phyloP scores from a whole-genome alignment of 805 yeast genomes.

The Cyberlindnera americana region DNA sequence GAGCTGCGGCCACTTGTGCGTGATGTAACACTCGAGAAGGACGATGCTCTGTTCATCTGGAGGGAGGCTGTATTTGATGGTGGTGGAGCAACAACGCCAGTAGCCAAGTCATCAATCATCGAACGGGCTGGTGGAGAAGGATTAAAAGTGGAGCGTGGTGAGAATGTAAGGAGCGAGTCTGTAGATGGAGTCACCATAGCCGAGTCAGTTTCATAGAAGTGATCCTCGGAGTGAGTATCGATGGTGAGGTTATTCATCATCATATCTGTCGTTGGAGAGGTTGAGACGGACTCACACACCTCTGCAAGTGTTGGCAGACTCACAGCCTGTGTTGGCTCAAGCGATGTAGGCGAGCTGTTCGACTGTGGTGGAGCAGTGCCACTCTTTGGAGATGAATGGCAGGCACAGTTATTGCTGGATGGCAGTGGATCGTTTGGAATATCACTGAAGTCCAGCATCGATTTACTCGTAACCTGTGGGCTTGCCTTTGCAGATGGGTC shows the following conservation, averaged over 20 bases:
- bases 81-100: constrained; percentile 1
- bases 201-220: not conserved
- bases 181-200: constrained; percentile 2
- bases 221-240: not conserved
- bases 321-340: not conserved
- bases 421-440: not conserved
- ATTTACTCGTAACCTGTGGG: constrained; percentile 18
- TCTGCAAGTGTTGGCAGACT: constrained; percentile 16
- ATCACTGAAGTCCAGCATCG: constrained; percentile 25
- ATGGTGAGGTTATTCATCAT: not conserved
- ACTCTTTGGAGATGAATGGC: too few species aligned
- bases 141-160: constrained; percentile 1
- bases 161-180: constrained; percentile 9
- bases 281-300: constrained; percentile 11
- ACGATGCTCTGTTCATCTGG: constrained; percentile 13
- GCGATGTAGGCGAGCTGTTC: not conserved
- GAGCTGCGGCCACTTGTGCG: constrained; percentile 12
- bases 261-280: constrained; percentile 12
- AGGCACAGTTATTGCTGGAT: not conserved
- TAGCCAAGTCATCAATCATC: constrained; percentile 6
- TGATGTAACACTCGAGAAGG: constrained; percentile 20
- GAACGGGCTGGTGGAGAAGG: constrained; percentile 9
- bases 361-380: too few species aligned
- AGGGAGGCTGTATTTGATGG: not conserved
- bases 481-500: constrained; percentile 8